These are phyloP conservation scores for Prunus yedoensis DNA, from an alignment of 331 rosid genomes.

Conservation along the genomic window DNA sequence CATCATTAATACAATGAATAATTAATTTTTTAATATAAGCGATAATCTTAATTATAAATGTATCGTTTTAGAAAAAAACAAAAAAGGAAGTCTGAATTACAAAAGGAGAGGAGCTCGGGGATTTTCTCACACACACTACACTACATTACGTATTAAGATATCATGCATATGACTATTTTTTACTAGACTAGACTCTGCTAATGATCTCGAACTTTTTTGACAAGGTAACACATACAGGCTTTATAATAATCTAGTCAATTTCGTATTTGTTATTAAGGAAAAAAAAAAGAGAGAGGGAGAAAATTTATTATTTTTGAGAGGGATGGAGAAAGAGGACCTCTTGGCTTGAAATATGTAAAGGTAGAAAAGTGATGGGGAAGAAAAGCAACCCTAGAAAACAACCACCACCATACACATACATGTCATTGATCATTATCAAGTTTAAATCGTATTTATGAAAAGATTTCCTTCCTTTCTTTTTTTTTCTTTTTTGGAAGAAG, in stretches of 20 bases:
- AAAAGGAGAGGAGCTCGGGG: accelerated
- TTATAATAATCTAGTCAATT: background rate
- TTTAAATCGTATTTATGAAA: background rate
- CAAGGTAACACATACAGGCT: too few species aligned
- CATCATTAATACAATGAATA: background rate
- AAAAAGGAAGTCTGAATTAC: too few species aligned
- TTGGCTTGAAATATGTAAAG: slow-evolving; percentile 18
- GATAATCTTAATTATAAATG: too few species aligned
- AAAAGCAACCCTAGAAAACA: slow-evolving; percentile 19
- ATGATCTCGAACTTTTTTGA: too few species aligned
- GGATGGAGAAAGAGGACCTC: background rate
- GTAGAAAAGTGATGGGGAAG: slow-evolving; percentile 27
- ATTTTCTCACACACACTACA: too few species aligned
- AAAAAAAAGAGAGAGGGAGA: too few species aligned
- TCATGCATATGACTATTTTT: too few species aligned
- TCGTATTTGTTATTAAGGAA: background rate
- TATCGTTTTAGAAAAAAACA: too few species aligned
- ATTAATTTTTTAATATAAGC: background rate
- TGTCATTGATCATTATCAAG: slow-evolving; percentile 17
- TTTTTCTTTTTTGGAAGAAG: background rate
- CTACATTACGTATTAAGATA: too few species aligned
- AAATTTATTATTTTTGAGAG: background rate
- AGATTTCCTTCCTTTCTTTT: background rate
- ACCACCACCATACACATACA: slow-evolving; percentile 36
- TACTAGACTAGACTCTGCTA: accelerated